Base-by-base conservation (phyloP, 2,329 filamentous ascomycete species). In the Alternaria postmessia region DNA sequence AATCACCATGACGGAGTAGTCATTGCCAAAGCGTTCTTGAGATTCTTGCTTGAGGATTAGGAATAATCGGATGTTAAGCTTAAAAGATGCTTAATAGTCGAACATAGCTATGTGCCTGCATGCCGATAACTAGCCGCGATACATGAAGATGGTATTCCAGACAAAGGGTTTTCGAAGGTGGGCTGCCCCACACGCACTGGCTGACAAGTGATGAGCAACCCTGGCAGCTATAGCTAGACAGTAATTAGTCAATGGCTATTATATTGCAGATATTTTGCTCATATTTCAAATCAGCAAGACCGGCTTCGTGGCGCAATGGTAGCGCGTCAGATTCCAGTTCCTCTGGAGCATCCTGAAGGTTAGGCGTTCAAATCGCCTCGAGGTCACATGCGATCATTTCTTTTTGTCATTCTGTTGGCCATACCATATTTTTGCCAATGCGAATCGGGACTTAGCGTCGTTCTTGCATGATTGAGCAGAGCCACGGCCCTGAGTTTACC, bases 1-100 rank as follows among this genome's bases (percentile, higher is more conserved):
- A 83, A 88, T 34, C 82, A 86, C 55, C 93, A 97, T 65, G 93
- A 97, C 75, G 94, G 94, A 1, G 82, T 95, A n/a, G 80, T 83
- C 3, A 88, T 97, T 54, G 90, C 88, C 0, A 83, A 85, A 64
- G 89, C 88, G 0, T 96, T 97, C 75, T 75, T 97, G 72, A 86
- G 85, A 44, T 97, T 98, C 68, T 77, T 96, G 70, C 80, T 88
- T 48, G 89, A 92, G 66, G 84, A 77, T 12, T 75, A 61, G 36
- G 24, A 11, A 11, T 16, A 14, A 9, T 11, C 16, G 14, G 6
- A 16, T 6, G 12, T 36, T 7, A 12, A 16, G 4, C 22, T 4
- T 42, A 3, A 9, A 22, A 14, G 11, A 41, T 11, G 18, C 12
- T 7, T 1, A 16, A 24, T 7, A 5, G 2, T 42, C 3, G 14